Percentiles rank a stretch among this genome's conserved stretches.
phyloP scores from a whole-genome alignment of 2,329 filamentous ascomycete genomes.

The Beauveria scarabaeidicola region DNA sequence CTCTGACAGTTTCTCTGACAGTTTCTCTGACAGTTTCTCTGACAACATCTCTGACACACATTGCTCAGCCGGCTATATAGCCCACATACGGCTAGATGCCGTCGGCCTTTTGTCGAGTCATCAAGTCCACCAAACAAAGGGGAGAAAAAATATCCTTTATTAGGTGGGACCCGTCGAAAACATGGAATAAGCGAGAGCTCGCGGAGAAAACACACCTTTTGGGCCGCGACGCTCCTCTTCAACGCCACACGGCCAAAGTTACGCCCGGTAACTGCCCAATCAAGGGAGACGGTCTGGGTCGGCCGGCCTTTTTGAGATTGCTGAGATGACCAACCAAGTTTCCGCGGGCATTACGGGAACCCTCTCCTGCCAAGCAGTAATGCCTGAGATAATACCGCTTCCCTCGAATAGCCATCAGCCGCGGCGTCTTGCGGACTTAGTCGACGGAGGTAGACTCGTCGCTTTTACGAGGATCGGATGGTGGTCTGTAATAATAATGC shows the following conservation, averaged over 20 bases:
- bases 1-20: too few species aligned
- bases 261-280: too few species aligned
- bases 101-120: slow-evolving; percentile 5
- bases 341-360: background rate
- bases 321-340: background rate
- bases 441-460: background rate
- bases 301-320: background rate
- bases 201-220: too few species aligned
- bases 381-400: background rate
- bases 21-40: too few species aligned
- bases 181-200: background rate
- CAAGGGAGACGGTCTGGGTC: too few species aligned
- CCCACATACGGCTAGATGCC: background rate
- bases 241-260: too few species aligned
- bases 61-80: background rate
- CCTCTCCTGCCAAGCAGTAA: background rate
- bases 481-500: background rate
- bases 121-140: background rate
- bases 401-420: background rate
- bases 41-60: background rate
- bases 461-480: background rate
- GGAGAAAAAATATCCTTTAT: too few species aligned
- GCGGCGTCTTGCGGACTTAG: slow-evolving; percentile 1
- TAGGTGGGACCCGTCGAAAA: background rate
- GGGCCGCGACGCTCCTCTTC: too few species aligned